Conservation (phyloP, 2,329 filamentous ascomycete genomes). For the Ophiostoma piceae region DNA sequence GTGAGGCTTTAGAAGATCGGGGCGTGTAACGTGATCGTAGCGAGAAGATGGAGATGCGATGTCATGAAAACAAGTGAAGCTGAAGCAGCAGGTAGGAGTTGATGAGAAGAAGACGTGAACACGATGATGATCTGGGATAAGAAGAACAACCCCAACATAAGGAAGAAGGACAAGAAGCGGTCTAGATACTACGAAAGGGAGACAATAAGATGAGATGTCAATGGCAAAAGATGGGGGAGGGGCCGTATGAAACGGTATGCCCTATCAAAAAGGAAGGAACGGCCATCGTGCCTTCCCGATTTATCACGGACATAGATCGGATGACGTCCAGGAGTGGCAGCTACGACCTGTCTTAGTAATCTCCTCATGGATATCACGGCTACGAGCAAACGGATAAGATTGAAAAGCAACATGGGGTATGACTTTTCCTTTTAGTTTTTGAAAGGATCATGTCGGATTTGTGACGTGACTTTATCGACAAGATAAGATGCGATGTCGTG, state of each 20-base stretch:
- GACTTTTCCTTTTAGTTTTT: background rate
- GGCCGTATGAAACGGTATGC: background rate
- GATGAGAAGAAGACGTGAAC: too few relatives aligned
- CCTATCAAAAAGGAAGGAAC: conserved; percentile 12
- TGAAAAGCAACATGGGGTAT: conserved; percentile 5
- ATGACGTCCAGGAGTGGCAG: too few relatives aligned
- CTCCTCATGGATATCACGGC: background rate
- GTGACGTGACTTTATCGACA: too few relatives aligned
- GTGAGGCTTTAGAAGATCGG: background rate
- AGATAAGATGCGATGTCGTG: too few relatives aligned
- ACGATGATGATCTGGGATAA: too few relatives aligned
- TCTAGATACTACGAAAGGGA: too few relatives aligned
- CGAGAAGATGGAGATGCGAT: background rate
- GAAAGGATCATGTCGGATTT: conserved; percentile 9
- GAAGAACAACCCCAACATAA: background rate
- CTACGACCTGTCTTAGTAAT: background rate
- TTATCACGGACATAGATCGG: background rate
- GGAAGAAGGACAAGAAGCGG: background rate
- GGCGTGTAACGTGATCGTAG: background rate
- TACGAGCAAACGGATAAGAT: background rate
- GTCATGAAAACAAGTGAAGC: background rate
- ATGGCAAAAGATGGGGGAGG: background rate
- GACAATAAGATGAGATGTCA: conserved; percentile 1
- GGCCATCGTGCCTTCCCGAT: conserved; percentile 8
- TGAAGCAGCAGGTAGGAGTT: too few relatives aligned